These are phyloP conservation scores for Amyloporia xantha DNA, from an alignment of 768 basidiomycete genomes.

Conservation along the genomic window DNA sequence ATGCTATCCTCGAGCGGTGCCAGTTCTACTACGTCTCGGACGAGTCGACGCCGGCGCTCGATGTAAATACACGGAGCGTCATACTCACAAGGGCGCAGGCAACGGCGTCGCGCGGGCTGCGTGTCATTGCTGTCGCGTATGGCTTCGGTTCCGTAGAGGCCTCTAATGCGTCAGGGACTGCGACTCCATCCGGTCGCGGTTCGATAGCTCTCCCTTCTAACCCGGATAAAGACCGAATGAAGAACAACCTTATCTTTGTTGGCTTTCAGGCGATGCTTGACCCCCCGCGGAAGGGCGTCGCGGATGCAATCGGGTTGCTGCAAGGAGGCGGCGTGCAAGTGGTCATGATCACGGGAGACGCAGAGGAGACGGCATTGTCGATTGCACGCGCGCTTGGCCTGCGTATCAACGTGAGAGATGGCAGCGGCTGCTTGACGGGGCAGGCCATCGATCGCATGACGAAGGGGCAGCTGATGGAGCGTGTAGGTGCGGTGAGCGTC, in stretches of 20 bases:
- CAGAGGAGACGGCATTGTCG: slow-evolving; percentile 82
- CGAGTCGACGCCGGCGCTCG: slow-evolving; percentile 78
- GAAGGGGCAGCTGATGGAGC: slow-evolving; percentile 73
- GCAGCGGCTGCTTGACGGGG: slow-evolving; percentile 39
- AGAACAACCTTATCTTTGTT: slow-evolving; percentile 68
- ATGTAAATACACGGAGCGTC: slow-evolving; percentile 56
- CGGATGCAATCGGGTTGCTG: slow-evolving; percentile 75
- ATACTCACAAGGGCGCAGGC: slow-evolving; percentile 67
- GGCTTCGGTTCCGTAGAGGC: slow-evolving; percentile 59
- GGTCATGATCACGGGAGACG: slow-evolving; percentile 98
- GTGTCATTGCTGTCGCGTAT: slow-evolving; percentile 90
- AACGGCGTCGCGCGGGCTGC: slow-evolving; percentile 69
- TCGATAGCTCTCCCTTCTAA: slow-evolving; percentile 20
- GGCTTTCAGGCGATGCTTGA: slow-evolving; percentile 96
- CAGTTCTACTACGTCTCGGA: slow-evolving; percentile 87
- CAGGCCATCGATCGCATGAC: slow-evolving; percentile 73
- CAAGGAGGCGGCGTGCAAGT: slow-evolving; percentile 87
- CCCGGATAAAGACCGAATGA: slow-evolving; percentile 25
- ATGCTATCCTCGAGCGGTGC: slow-evolving; percentile 79
- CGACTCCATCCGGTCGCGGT: slow-evolving; percentile 21
- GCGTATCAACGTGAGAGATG: slow-evolving; percentile 43
- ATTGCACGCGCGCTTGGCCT: slow-evolving; percentile 86
- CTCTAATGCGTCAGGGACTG: slow-evolving; percentile 11
- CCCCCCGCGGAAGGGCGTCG: slow-evolving; percentile 91
- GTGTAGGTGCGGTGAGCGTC: slow-evolving; percentile 76